phyloP scores from a whole-genome alignment of 208 protist species.

The Vickermania spadyakhi region DNA sequence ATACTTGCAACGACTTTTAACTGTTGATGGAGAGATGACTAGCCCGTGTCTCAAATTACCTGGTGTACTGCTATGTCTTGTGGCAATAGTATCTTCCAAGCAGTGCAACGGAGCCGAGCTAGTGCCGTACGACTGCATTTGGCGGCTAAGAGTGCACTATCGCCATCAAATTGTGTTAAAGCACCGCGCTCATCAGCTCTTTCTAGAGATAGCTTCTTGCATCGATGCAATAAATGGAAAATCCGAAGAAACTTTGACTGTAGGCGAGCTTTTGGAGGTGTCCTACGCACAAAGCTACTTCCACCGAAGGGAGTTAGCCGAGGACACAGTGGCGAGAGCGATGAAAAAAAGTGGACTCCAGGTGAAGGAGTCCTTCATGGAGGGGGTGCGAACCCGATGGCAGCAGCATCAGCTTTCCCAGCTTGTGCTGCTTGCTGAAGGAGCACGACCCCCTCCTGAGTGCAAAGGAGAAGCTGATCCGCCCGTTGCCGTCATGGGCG shows the following conservation, averaged over 20 bases:
- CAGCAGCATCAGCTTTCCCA: conserved; percentile 83
- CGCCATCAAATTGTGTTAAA: conserved; percentile 68
- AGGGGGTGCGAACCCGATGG: conserved; percentile 88
- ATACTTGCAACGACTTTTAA: conserved; percentile 69
- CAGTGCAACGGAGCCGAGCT: conserved; percentile 4
- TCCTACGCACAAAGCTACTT: conserved; percentile 83
- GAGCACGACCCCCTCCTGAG: conserved; percentile 19
- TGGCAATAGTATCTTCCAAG: conserved; percentile 31
- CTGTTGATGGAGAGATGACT: conserved; percentile 78
- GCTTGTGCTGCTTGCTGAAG: conserved; percentile 67
- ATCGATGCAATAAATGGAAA: conserved; percentile 55
- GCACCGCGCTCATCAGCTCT: conserved; percentile 68
- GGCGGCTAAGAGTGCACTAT: conserved; percentile 69
- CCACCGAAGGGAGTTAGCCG: conserved; percentile 71
- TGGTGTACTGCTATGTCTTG: conserved; percentile 47
- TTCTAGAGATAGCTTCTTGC: conserved; percentile 42
- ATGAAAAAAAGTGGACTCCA: conserved; percentile 44
- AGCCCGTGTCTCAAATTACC: conserved; percentile 48
- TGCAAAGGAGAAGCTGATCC: conserved; percentile 22
- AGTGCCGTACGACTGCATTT: conserved; percentile 42
- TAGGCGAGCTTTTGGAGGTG: conserved; percentile 68
- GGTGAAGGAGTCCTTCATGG: conserved; percentile 65
- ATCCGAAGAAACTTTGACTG: conserved; percentile 29
- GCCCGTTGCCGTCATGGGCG: conserved; percentile 43
- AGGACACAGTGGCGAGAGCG: conserved; percentile 50